These are phyloP conservation scores for Penicillium flavigenum DNA, from an alignment of 495 filamentous ascomycete genomes.

Conservation along the genomic window DNA sequence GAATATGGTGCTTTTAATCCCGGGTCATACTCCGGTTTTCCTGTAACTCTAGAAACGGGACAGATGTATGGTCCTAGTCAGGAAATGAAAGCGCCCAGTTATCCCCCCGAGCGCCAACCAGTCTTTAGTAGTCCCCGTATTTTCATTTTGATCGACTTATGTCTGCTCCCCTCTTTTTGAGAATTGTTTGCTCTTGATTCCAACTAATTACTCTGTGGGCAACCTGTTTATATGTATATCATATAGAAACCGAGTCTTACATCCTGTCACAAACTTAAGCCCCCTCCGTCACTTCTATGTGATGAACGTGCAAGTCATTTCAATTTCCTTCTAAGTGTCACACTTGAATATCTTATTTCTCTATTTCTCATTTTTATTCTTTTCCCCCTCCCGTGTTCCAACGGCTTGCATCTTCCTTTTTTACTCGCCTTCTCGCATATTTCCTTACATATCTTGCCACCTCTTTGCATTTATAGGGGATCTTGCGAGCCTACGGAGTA, in stretches of 20 bases:
- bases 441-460: slow-evolving; percentile 11
- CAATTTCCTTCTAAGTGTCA: slow-evolving; percentile 7
- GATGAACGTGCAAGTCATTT: slow-evolving; percentile 30
- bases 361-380: neutral
- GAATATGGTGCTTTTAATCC: slow-evolving; percentile 18
- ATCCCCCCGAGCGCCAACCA: slow-evolving; percentile 29
- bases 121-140: slow-evolving; percentile 25
- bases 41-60: slow-evolving; percentile 5
- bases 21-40: slow-evolving; percentile 14
- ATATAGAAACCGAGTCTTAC: slow-evolving; percentile 10
- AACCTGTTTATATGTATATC: slow-evolving; percentile 24
- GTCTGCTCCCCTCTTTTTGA: slow-evolving; percentile 13
- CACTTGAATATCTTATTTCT: slow-evolving; percentile 10
- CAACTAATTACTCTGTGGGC: neutral
- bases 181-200: neutral
- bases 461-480: slow-evolving; percentile 24
- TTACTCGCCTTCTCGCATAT: slow-evolving; percentile 24
- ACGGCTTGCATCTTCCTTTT: slow-evolving; percentile 4
- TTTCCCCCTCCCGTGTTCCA: neutral
- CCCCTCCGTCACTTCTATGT: slow-evolving; percentile 29
- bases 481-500: slow-evolving; percentile 16
- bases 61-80: slow-evolving; percentile 27
- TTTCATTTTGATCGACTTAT: slow-evolving; percentile 38
- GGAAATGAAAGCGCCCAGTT: slow-evolving; percentile 36
- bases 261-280: slow-evolving; percentile 30